These are phyloP conservation scores for Xylariales sp. DNA, from an alignment of 2,329 filamentous ascomycete species.

Conservation along the genomic window DNA sequence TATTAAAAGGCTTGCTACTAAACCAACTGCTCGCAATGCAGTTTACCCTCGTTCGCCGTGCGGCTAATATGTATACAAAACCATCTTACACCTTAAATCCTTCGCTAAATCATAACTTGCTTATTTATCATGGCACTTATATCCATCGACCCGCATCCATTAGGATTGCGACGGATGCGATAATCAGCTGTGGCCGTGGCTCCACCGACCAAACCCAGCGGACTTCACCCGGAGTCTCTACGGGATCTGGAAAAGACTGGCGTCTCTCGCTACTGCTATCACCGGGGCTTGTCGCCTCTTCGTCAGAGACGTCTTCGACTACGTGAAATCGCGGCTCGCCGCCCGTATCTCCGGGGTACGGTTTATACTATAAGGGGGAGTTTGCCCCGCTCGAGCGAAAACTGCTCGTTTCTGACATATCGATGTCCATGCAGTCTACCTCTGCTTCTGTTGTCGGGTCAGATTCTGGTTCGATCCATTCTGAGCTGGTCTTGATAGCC, in stretches of 20 bases:
- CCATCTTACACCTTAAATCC: constrained; percentile 12
- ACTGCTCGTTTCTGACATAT: constrained; percentile 64
- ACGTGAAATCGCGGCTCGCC: background rate
- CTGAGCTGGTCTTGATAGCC: constrained; percentile 51
- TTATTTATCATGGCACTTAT: background rate
- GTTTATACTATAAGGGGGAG: constrained; percentile 47
- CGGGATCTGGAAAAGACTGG: constrained; percentile 51
- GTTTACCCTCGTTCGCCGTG: constrained; percentile 24
- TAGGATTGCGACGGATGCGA: background rate
- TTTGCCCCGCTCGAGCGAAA: constrained; percentile 51
- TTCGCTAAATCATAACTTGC: constrained; percentile 2
- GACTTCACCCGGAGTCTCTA: constrained; percentile 22
- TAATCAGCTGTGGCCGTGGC: background rate
- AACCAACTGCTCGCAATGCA: constrained; percentile 29
- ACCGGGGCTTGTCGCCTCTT: constrained; percentile 41
- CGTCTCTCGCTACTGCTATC: constrained; percentile 51
- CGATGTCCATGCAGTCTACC: constrained; percentile 53
- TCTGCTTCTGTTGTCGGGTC: constrained; percentile 32
- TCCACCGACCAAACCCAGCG: background rate
- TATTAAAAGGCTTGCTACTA: constrained; percentile 12
- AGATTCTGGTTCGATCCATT: constrained; percentile 49
- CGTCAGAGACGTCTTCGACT: constrained; percentile 11
- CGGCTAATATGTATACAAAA: constrained; percentile 36
- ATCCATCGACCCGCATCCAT: background rate
- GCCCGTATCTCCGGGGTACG: constrained; percentile 56